Conservation (phyloP, 768 basidiomycete genomes). For the Mycena metata region DNA sequence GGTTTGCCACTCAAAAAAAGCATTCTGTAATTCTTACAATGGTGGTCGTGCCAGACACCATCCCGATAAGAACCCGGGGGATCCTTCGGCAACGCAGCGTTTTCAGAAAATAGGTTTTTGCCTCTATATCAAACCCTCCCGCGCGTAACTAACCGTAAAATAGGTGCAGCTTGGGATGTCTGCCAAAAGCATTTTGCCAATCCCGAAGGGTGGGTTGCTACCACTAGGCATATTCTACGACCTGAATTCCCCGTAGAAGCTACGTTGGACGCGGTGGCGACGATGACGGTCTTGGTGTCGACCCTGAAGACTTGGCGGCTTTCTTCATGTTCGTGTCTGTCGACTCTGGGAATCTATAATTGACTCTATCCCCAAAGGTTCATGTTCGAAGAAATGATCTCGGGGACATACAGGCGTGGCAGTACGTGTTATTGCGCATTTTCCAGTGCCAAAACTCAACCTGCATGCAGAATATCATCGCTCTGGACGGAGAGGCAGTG, state of each 20-base stretch:
- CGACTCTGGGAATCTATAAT: background rate
- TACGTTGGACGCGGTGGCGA: conserved; percentile 32
- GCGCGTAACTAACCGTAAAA: too few species aligned
- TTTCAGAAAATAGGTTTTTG: conserved; percentile 57
- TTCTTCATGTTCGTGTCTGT: conserved; percentile 47
- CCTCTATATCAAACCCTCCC: too few species aligned
- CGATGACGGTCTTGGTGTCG: conserved; percentile 44
- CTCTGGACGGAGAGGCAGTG: conserved; percentile 43
- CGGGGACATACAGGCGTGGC: conserved; percentile 45
- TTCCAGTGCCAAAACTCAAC: background rate
- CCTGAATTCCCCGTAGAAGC: conserved; percentile 19
- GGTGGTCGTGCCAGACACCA: conserved; percentile 26
- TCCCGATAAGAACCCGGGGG: conserved; percentile 46
- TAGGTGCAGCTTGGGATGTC: conserved; percentile 51
- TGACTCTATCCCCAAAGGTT: conserved; percentile 40
- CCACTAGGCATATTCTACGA: background rate
- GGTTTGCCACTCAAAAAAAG: conserved; percentile 2
- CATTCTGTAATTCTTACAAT: background rate
- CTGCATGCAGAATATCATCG: conserved; percentile 48
- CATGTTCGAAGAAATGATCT: conserved; percentile 52
- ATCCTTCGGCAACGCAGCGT: conserved; percentile 48
- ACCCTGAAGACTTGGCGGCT: conserved; percentile 47
- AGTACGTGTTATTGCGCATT: conserved; percentile 39
- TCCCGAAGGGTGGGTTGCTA: conserved; percentile 44
- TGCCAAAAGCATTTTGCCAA: conserved; percentile 53